Base-by-base conservation (phyloP, 2,329 filamentous ascomycete genomes). In the Neofusicoccum kwambonambiense region DNA sequence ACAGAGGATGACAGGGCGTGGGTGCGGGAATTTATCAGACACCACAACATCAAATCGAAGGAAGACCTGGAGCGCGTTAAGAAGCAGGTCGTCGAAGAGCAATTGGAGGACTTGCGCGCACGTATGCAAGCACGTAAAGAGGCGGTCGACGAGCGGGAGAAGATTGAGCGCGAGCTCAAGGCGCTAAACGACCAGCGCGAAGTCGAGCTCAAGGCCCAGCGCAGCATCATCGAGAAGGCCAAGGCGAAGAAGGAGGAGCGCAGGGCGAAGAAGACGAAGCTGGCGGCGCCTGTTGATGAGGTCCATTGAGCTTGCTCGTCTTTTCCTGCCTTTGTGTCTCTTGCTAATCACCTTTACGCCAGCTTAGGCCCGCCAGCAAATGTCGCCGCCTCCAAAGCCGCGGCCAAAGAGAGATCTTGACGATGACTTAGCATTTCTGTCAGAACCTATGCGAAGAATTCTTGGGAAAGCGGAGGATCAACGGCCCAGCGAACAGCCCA, bases 161-260 rank as follows among this genome's bases (percentile, higher is more conserved):
- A 70, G 58, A 72, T 82, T n/a, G 73, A 77, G 68, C 77, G 74
- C 68, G 75, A 82, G 69, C 67, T 83, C 65, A 75, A 77, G 69
- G 73, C 77, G 51, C 68, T 82, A 71, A 75, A 74, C 62, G 75
- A 80, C 66, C 76, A 81, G 73, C 76, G 81, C 69, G 74, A 74
- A 54, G 76, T 79, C 62, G 81, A 83, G 71, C 68, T 80, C 65
- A 78, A 78, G 71, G 76, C 82, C 41, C 72, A 79, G 69, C 75
- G 78, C 67, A 76, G 75, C 70, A 74, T 80, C 69, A 76, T 64
- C n/a, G 63, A 74, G 61, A 74, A 77, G 52, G 73, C 79, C 65
- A 76, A 74, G 67, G 71, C 68, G 64, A 75, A 70, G 66, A 77
- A 75, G 69, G 62, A 58, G 19, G 63, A 64, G 71, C 72, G 66